A percentile compares a stretch with the other conserved stretches of the same genome.
These are phyloP conservation scores for Phytophthora foliorum DNA, from an alignment of 352 stramenopile genomes.

Conservation along the genomic window DNA sequence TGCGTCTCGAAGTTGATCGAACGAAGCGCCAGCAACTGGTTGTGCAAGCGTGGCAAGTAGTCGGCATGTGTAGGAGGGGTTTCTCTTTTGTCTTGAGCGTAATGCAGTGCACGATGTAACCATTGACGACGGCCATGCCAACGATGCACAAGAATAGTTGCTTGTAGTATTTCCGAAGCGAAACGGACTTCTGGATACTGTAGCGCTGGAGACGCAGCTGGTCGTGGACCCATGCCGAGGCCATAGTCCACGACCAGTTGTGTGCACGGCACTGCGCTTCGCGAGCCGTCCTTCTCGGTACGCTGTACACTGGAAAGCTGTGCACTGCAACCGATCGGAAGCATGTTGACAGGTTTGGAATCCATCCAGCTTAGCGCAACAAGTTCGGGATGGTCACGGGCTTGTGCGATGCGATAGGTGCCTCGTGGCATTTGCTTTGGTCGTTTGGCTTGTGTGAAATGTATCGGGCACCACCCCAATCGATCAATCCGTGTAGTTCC, in stretches of 20 bases:
- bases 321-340: constrained; percentile 19
- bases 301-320: constrained; percentile 1
- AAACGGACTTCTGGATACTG: constrained; percentile 24
- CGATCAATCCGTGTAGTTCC: constrained; percentile 17
- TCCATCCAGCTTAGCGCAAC: constrained; percentile 26
- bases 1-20: constrained; percentile 17
- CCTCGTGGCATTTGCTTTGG: no score
- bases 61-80: constrained; percentile 11
- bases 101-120: constrained; percentile 17
- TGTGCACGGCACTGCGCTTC: constrained; percentile 11
- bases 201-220: constrained; percentile 26
- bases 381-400: constrained; percentile 4
- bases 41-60: constrained; percentile 26
- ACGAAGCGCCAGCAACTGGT: constrained; percentile 7
- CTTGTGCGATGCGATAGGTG: no score
- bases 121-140: constrained; percentile 31
- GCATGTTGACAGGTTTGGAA: constrained; percentile 17
- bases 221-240: constrained; percentile 24
- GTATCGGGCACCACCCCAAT: constrained; percentile 16
- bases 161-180: constrained; percentile 35
- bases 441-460: constrained; percentile 20
- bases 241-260: constrained; percentile 14
- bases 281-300: constrained; percentile 8
- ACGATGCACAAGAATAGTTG: constrained; percentile 31
- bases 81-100: constrained; percentile 1